These are phyloP conservation scores for Collybia sp. DNA, from an alignment of 768 basidiomycete species.

Conservation along the genomic window DNA sequence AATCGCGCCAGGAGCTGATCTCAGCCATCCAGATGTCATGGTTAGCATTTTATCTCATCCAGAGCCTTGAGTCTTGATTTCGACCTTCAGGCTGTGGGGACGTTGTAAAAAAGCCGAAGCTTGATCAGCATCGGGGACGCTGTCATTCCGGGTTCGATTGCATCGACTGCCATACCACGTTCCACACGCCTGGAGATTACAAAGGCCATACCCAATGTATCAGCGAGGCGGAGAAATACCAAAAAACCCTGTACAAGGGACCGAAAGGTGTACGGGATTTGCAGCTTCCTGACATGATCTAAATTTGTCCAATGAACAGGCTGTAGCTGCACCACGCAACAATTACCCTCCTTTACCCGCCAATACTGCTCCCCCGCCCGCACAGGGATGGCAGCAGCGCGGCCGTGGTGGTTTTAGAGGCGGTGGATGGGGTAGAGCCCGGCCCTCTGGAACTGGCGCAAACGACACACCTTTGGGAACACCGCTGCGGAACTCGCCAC, in stretches of 20 bases:
- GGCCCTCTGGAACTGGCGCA: constrained; percentile 48
- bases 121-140: constrained; percentile 68
- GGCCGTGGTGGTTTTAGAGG: constrained; percentile 23
- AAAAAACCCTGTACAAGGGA: constrained; percentile 83
- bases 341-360: constrained; percentile 16
- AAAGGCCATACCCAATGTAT: constrained; percentile 83
- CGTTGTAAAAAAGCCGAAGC: constrained; percentile 90
- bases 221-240: constrained; percentile 90
- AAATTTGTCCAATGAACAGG: neutral
- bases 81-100: constrained; percentile 63
- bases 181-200: constrained; percentile 70
- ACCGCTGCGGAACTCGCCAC: constrained; percentile 36
- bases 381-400: constrained; percentile 16
- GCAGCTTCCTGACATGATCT: neutral
- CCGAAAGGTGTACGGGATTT: constrained; percentile 46
- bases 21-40: constrained; percentile 56
- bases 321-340: constrained; percentile 13
- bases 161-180: constrained; percentile 86
- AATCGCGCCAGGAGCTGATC: neutral
- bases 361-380: constrained; percentile 8
- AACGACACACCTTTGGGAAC: constrained; percentile 72
- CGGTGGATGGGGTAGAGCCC: constrained; percentile 25
- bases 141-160: constrained; percentile 74
- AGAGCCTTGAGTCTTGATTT: constrained; percentile 1
- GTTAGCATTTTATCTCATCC: constrained; percentile 29